Conservation (phyloP, 345 rosid species). For the Linum trigynum region DNA sequence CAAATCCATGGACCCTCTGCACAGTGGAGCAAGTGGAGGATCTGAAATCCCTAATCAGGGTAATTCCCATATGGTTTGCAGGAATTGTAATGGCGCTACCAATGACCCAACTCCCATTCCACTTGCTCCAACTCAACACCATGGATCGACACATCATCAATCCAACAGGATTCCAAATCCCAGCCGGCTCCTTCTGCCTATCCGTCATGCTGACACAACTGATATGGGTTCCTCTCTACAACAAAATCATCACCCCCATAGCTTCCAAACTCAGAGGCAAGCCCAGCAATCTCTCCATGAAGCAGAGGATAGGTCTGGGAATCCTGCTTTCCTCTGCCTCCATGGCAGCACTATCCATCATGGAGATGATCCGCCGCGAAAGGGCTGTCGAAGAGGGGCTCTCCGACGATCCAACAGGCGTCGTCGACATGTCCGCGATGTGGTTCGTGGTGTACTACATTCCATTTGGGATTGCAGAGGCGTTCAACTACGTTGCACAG, state of each 20-base stretch:
- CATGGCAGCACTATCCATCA: not conserved
- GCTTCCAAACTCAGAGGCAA: constrained; percentile 1
- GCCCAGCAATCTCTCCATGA: not conserved
- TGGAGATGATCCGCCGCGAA: not conserved
- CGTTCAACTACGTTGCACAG: not conserved
- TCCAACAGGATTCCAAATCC: not conserved
- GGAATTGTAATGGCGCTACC: not conserved
- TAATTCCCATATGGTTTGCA: constrained; percentile 2
- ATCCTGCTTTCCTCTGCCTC: not conserved
- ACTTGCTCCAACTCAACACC: not conserved
- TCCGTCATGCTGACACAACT: not conserved
- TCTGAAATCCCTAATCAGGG: not conserved
- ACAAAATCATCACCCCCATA: not conserved
- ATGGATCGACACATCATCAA: constrained; percentile 1
- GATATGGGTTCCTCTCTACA: not conserved
- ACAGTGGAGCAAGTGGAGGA: not conserved
- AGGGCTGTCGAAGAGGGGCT: not conserved
- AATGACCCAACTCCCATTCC: not conserved
- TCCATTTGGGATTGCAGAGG: not conserved
- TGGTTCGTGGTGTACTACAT: not conserved
- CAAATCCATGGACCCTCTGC: not conserved
- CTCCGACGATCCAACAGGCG: not conserved
- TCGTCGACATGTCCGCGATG: not conserved
- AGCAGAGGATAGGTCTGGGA: not conserved
- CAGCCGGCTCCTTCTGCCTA: not conserved